These are phyloP conservation scores for Sclerotinia subarctica DNA, from an alignment of 2,329 filamentous ascomycete species.

Conservation along the genomic window DNA sequence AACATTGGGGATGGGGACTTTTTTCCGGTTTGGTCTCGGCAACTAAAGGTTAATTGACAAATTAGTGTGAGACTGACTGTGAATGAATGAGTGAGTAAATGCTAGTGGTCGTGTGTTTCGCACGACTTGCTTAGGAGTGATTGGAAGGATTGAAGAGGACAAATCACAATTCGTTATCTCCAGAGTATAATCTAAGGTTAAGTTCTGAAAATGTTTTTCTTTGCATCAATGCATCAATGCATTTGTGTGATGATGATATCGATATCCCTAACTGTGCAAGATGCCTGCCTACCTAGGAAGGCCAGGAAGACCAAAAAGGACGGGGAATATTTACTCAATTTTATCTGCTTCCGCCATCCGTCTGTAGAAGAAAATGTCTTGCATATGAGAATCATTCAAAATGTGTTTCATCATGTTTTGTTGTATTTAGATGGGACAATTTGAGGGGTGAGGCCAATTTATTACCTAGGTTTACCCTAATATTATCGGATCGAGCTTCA, in stretches of 20 bases:
- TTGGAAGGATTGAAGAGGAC: background rate
- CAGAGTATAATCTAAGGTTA: too few species aligned
- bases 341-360: background rate
- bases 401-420: background rate
- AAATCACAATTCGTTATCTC: background rate
- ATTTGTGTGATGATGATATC: background rate
- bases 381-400: background rate
- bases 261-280: background rate
- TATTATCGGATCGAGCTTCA: background rate
- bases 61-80: background rate
- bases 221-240: background rate
- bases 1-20: slow-evolving; percentile 3
- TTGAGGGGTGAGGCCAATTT: background rate
- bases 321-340: too few species aligned
- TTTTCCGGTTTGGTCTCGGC: slow-evolving; percentile 8
- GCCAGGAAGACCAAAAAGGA: background rate
- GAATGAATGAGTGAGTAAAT: background rate
- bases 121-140: too few species aligned
- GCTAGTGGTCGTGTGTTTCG: background rate
- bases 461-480: background rate
- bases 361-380: background rate
- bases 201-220: too few species aligned
- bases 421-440: background rate
- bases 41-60: background rate
- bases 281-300: background rate